Evolutionary conservation across 1,284 basidiomycete genomes (phyloP).

Genomic region (Pascua guehoae): DNA sequence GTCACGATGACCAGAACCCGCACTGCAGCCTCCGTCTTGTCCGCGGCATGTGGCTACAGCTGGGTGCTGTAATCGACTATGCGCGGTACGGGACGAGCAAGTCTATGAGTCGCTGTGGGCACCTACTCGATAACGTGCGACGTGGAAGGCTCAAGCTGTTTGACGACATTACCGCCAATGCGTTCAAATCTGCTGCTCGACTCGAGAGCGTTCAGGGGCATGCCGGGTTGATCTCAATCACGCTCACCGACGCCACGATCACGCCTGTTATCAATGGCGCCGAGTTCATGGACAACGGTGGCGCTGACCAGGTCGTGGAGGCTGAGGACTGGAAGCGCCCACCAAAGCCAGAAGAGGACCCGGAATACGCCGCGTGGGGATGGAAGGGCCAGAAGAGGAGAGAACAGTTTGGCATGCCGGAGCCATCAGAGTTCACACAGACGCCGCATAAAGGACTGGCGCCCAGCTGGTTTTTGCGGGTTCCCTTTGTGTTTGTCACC

Average conservation of each 20-base stretch:
- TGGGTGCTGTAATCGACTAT: conserved; percentile 60
- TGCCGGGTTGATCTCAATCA: conserved; percentile 41
- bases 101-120: conserved; percentile 47
- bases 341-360: conserved; percentile 9
- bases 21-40: conserved; percentile 62
- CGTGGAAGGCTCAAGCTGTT: conserved; percentile 53
- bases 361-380: conserved; percentile 39
- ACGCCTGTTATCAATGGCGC: conserved; percentile 45
- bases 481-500: conserved; percentile 35
- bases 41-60: conserved; percentile 67
- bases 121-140: conserved; percentile 53
- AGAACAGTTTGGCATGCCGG: too few species aligned
- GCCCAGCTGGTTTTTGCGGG: conserved; percentile 42
- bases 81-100: conserved; percentile 53
- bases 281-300: conserved; percentile 25
- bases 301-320: conserved; percentile 15
- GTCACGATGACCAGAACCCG: conserved; percentile 72
- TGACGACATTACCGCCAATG: conserved; percentile 61
- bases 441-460: conserved; percentile 23
- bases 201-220: conserved; percentile 38
- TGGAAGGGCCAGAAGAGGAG: conserved; percentile 11
- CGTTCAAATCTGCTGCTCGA: conserved; percentile 54
- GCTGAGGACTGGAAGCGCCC: conserved; percentile 1
- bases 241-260: conserved; percentile 27
- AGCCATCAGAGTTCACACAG: neutral